Evolutionary conservation across 345 rosid species (phyloP), one percentile per base, ranked within the genome.

Genomic region (Euphorbia pulcherrima): DNA sequence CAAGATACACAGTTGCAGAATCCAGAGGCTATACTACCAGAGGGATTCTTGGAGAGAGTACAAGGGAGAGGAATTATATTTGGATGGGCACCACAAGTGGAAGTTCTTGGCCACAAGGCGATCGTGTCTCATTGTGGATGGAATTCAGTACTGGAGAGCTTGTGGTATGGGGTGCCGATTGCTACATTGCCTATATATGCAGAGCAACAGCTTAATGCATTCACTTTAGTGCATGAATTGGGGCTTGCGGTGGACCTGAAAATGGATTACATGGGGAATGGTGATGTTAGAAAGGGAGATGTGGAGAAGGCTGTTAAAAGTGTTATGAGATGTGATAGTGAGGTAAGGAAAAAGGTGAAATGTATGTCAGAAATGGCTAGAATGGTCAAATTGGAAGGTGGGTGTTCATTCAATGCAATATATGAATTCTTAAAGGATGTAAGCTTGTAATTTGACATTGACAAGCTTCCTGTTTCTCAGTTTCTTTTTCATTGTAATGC

Each of bases 131-230:
- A 75, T 21, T 66, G 75, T 17, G 79, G 79, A 8, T 75, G 78
- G 78, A 75, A 70, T n/a, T 75, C 78, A 0, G 30, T 69, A 48
- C 28, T 75, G 71, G 74, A 75, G 53, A 65, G 74, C n/a, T 6
- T 75, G 37, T 59, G 78, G 79, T 27, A 33, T 51, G 79, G 75
- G 0, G 71, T 75, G 58, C 71, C 74, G 4, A 53, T 70, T 6
- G 63, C 61, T 0, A 60, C 78, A 0, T 60, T 72, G 62, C 74
- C 74, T 0, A 13, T 75, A 0, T 70, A 70, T 11, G 79, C 79
- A 7, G 79, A 75, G 60, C 79, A 75, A 46, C 79, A 75, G 46
- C 60, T 70, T 35, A 75, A 75, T 53, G 79, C 79, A 13, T 71
- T 75, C 40, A 54, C 33, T 55, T 9, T 71, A 40, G 72, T 67